Conservation (phyloP, 257 asterid genomes). For the Ligustrum vulgare region DNA sequence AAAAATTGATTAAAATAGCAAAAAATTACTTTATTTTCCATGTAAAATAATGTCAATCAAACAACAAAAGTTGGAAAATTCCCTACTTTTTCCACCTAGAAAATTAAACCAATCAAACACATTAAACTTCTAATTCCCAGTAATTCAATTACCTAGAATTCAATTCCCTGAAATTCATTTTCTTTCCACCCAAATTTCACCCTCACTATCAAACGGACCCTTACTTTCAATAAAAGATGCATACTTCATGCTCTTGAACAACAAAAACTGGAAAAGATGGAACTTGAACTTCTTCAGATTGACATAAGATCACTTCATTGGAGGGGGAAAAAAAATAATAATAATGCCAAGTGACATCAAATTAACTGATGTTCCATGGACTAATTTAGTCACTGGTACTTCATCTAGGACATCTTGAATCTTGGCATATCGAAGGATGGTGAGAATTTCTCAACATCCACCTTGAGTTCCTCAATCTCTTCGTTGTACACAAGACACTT, state of each 20-base stretch:
- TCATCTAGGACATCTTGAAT: slow-evolving; percentile 85
- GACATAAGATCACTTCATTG: neutral
- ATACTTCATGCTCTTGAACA: neutral
- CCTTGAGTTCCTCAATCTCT: slow-evolving; percentile 85
- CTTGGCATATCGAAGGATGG: slow-evolving; percentile 91
- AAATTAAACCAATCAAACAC: too few relatives aligned
- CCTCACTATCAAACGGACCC: too few relatives aligned
- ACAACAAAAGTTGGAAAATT: too few relatives aligned
- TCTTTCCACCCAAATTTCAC: too few relatives aligned
- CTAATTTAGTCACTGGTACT: slow-evolving; percentile 63
- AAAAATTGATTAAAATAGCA: too few relatives aligned
- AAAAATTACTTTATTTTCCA: too few relatives aligned
- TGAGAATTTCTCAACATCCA: slow-evolving; percentile 81
- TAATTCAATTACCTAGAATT: too few relatives aligned
- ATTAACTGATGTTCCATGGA: neutral
- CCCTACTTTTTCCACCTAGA: too few relatives aligned
- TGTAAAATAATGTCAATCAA: too few relatives aligned
- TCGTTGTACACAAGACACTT: slow-evolving; percentile 82
- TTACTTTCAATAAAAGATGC: neutral
- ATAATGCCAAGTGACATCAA: neutral
- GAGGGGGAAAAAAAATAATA: too few relatives aligned
- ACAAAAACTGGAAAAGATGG: neutral
- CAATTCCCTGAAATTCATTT: too few relatives aligned
- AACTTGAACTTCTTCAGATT: neutral
- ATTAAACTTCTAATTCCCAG: too few relatives aligned